Base-by-base conservation (phyloP, 495 filamentous ascomycete genomes). In the Trichoderma asperelloides region DNA sequence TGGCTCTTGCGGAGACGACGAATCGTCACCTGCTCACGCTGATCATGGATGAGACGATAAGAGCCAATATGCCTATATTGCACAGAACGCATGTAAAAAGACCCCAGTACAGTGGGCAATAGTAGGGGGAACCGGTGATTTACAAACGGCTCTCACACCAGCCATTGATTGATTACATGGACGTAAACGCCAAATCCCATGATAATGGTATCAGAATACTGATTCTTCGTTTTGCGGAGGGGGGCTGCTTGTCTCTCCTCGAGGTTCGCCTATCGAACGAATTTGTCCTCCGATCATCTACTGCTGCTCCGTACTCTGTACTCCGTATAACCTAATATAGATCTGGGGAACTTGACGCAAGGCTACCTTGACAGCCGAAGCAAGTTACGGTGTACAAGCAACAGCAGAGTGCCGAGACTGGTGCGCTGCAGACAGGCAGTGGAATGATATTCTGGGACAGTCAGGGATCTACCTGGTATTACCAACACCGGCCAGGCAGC, bases 281-380 rank as follows among this genome's bases (percentile, higher is more conserved):
- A 16, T 21, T 13, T 13, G 23, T 11, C n/a, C 11, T 47, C 43
- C 43, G 43, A 47, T 47, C 43, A 8, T 15, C 0, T 37, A 37
- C 33, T 4, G 33, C 5, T 37, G 33, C 5, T 37, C 33, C 33
- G 5, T 37, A 37, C 33, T 37, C n/a, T 23, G 47, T 51, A 51
- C 21, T 51, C 18, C 47, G 47, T 21, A 51, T 51, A 51, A 23
- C 47, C 47, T 9, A 51, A 23, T 23, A 60, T 30, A 60, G 55
- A 60, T 60, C 55, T 60, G 55, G 55, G 55, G 55, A 60, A 60
- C 55, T 60, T 25, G 43, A 55, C 18, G 23, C 49, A 55, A 55
- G 49, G 49, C 23, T 55, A 55, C 49, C 43, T 47, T n/a, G 43
- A 47, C 43, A n/a, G 43, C 43, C 43, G 43, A n/a, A 47, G 43